Percentiles rank a stretch among this genome's conserved stretches.
These are phyloP conservation scores for Trichophyton verrucosum DNA, from an alignment of 2,329 filamentous ascomycete genomes.

Conservation along the genomic window DNA sequence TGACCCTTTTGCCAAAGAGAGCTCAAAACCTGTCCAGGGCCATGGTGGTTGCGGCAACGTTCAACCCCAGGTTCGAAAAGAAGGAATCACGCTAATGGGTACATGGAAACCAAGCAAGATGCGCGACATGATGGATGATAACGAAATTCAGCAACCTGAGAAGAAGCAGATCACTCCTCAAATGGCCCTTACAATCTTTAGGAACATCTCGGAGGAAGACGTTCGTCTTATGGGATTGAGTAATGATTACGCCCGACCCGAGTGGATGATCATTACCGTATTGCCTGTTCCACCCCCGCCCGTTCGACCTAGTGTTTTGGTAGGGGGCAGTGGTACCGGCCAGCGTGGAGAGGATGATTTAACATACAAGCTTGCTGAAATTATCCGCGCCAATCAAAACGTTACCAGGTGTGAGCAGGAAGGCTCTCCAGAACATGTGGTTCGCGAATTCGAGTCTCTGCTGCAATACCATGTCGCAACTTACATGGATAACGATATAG, in stretches of 20 bases:
- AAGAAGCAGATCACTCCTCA: conserved; percentile 73
- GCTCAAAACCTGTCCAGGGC: conserved; percentile 39
- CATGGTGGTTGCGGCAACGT: conserved; percentile 91
- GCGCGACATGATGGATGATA: conserved; percentile 56
- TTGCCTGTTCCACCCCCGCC: conserved; percentile 90
- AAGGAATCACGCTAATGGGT: conserved; percentile 69
- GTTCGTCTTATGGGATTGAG: conserved; percentile 82
- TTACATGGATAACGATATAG: conserved; percentile 99
- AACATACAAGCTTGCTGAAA: conserved; percentile 97
- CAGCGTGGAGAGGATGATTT: conserved; percentile 96
- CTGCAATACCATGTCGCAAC: conserved; percentile 97
- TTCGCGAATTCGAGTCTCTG: conserved; percentile 78
- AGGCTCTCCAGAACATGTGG: conserved; percentile 82
- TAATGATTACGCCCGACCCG: conserved; percentile 85
- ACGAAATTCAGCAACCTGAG: conserved; percentile 54
- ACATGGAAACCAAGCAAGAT: conserved; percentile 60
- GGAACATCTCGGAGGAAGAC: conserved; percentile 68
- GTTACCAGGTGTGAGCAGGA: conserved; percentile 83
- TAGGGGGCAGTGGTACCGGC: conserved; percentile 85
- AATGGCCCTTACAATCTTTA: conserved; percentile 74
- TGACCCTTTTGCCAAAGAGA: conserved; percentile 56
- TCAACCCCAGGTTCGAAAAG: conserved; percentile 77
- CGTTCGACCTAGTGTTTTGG: conserved; percentile 90
- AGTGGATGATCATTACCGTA: conserved; percentile 97
- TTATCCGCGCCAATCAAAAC: conserved; percentile 93